A percentile compares a stretch with the other conserved stretches of the same genome.
Conservation (phyloP, 768 basidiomycete genomes). For the Coprinopsis strossmayeri region DNA sequence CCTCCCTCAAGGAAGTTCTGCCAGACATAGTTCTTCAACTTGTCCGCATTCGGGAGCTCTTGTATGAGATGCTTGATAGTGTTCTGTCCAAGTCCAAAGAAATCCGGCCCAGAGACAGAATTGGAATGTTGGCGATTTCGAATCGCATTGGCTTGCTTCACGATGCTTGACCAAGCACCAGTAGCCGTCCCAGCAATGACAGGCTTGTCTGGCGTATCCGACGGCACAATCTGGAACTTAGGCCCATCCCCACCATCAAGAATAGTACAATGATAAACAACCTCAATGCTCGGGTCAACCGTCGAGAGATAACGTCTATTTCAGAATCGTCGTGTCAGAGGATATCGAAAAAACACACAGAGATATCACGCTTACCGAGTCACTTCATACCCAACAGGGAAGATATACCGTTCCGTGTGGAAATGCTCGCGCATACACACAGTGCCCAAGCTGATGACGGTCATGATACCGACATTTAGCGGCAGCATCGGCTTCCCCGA, state of each 20-base stretch:
- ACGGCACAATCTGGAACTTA: slow-evolving; percentile 77
- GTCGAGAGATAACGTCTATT: slow-evolving; percentile 75
- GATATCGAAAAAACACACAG: too few species aligned
- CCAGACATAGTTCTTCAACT: slow-evolving; percentile 78
- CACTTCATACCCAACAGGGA: slow-evolving; percentile 82
- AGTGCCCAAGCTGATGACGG: slow-evolving; percentile 65
- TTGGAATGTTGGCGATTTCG: slow-evolving; percentile 80
- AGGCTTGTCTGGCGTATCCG: slow-evolving; percentile 63
- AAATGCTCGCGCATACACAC: slow-evolving; percentile 82
- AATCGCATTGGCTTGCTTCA: slow-evolving; percentile 75
- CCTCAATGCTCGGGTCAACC: slow-evolving; percentile 55
- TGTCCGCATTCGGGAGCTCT: slow-evolving; percentile 67
- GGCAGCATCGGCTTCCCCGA: slow-evolving; percentile 67
- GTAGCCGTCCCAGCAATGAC: slow-evolving; percentile 85
- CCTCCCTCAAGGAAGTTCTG: slow-evolving; percentile 83
- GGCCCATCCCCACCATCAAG: slow-evolving; percentile 81
- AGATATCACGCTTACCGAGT: slow-evolving; percentile 44
- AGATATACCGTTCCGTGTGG: slow-evolving; percentile 84
- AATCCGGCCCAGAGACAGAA: slow-evolving; percentile 84
- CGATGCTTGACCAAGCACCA: slow-evolving; percentile 81
- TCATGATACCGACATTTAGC: slow-evolving; percentile 83
- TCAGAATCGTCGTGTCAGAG: too few species aligned
- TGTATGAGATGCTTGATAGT: slow-evolving; percentile 90
- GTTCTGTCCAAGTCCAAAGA: slow-evolving; percentile 82
- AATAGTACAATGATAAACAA: slow-evolving; percentile 78